Conservation (phyloP, 1,284 basidiomycete species). For the Cystobasidium pallidum region DNA sequence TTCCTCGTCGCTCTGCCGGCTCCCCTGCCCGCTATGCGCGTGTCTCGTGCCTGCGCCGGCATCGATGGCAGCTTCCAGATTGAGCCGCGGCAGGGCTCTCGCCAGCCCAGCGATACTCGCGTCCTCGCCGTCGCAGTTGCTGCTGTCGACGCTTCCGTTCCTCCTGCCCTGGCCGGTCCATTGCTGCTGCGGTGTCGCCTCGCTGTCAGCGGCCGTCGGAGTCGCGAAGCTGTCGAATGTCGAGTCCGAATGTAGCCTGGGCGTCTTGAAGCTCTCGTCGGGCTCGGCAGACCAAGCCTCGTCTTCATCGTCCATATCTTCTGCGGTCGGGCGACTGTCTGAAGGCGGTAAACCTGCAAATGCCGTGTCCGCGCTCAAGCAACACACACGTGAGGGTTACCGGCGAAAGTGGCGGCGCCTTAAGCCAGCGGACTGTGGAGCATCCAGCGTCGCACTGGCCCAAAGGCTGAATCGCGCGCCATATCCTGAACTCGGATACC, state of each 20-base stretch:
- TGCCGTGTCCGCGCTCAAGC: not conserved
- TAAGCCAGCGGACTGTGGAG: too few species aligned
- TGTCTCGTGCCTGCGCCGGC: slow-evolving; percentile 3
- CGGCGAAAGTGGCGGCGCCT: not conserved
- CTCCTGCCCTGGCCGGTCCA: not conserved
- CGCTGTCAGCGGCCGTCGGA: not conserved
- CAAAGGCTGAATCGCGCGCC: too few species aligned
- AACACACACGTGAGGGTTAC: not conserved
- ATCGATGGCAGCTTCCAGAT: slow-evolving; percentile 15
- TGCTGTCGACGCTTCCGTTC: not conserved
- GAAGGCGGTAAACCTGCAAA: not conserved
- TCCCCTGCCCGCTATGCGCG: slow-evolving; percentile 7
- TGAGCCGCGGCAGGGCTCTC: slow-evolving; percentile 10
- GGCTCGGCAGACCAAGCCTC: slow-evolving; percentile 26
- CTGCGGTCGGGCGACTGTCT: not conserved
- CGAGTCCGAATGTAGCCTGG: not conserved
- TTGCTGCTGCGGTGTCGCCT: slow-evolving; percentile 1
- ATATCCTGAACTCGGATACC: too few species aligned
- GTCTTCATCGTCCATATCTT: slow-evolving; percentile 3
- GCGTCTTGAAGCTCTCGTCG: slow-evolving; percentile 27
- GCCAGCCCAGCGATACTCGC: not conserved
- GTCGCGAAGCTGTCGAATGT: slow-evolving; percentile 4
- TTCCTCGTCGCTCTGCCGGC: slow-evolving; percentile 13
- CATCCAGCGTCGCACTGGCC: too few species aligned
- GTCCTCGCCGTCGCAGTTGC: not conserved